phyloP scores from a whole-genome alignment of 1,284 basidiomycete genomes.

The Trichosporon ovoides region DNA sequence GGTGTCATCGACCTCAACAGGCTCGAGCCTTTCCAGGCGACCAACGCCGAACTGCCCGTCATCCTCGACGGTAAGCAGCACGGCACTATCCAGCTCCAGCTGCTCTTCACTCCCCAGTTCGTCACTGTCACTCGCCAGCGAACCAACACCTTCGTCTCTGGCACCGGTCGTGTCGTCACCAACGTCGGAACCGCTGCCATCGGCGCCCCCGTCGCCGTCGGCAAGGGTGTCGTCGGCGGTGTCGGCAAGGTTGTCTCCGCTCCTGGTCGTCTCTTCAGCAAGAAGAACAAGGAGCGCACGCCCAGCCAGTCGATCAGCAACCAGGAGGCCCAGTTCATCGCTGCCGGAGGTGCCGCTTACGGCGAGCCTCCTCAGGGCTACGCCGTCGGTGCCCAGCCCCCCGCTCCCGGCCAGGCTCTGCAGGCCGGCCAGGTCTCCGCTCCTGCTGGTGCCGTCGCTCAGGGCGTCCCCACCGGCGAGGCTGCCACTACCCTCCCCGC shows the following conservation, averaged over 20 bases:
- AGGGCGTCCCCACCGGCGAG: conserved; percentile 9
- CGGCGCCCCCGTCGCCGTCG: conserved; percentile 67
- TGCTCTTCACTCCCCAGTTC: conserved; percentile 79
- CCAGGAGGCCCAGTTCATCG: conserved; percentile 7
- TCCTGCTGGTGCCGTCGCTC: conserved; percentile 14
- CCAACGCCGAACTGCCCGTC: conserved; percentile 57
- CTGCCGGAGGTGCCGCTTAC: not conserved
- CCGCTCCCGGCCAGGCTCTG: not conserved
- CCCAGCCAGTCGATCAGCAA: conserved; percentile 14
- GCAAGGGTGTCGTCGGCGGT: conserved; percentile 63
- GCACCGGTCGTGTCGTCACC: conserved; percentile 76
- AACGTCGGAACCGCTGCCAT: conserved; percentile 56
- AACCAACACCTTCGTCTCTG: conserved; percentile 69
- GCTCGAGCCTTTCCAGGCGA: conserved; percentile 73
- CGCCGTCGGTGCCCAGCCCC: not conserved
- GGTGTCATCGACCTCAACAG: conserved; percentile 66
- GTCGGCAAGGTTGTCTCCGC: conserved; percentile 56
- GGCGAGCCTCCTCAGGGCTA: conserved; percentile 31
- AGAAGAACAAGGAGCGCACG: conserved; percentile 43
- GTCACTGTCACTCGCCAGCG: conserved; percentile 53
- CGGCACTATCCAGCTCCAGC: conserved; percentile 64
- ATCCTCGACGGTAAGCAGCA: conserved; percentile 62
- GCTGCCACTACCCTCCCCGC: conserved; percentile 26
- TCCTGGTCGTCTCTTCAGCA: conserved; percentile 46
- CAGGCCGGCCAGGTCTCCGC: conserved; percentile 25